Evolutionary conservation across 495 filamentous ascomycete species (phyloP).

Genomic region (Astrothelium subdiscretum): DNA sequence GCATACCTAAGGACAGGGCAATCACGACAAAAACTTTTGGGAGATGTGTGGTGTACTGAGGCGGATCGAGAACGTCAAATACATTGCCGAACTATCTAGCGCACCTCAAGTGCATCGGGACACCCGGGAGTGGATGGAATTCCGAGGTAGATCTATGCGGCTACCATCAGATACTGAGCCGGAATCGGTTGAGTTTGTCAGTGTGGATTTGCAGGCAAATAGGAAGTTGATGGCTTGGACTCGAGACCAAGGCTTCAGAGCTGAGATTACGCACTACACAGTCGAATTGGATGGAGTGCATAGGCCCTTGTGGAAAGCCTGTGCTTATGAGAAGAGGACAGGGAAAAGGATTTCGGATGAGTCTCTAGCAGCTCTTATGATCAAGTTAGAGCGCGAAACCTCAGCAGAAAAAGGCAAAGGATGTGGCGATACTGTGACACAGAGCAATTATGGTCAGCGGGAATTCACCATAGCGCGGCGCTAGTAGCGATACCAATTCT

Average conservation of each 20-base stretch:
- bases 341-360: neutral
- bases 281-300: neutral
- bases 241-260: neutral
- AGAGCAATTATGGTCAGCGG: neutral
- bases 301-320: neutral
- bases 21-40: neutral
- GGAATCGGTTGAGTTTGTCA: neutral
- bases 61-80: neutral
- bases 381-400: neutral
- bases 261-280: neutral
- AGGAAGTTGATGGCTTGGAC: neutral
- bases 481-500: neutral
- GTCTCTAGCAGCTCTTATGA: neutral
- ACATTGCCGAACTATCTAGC: neutral
- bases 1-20: neutral
- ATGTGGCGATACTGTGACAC: neutral
- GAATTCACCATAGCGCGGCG: neutral
- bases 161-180: neutral
- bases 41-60: neutral
- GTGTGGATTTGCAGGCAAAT: neutral
- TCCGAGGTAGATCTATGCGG: neutral
- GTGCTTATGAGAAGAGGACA: neutral
- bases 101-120: neutral
- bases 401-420: neutral
- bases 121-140: neutral